phyloP scores from a whole-genome alignment of 1,284 basidiomycete genomes.

The Ceratobasidium sp. region DNA sequence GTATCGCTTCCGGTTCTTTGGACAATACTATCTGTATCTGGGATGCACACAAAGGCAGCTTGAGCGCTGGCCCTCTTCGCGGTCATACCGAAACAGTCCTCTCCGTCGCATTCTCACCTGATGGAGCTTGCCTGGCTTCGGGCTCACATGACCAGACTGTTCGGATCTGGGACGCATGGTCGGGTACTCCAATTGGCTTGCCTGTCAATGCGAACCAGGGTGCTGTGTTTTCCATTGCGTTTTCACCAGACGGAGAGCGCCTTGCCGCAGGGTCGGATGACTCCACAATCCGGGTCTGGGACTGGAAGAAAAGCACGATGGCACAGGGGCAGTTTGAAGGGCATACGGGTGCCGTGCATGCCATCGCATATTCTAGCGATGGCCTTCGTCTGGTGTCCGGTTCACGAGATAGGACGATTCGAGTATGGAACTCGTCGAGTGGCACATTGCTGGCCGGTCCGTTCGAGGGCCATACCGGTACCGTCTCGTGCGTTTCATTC shows the following conservation, averaged over 20 bases:
- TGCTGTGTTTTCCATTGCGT: background rate
- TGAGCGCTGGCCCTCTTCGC: background rate
- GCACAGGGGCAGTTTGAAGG: background rate
- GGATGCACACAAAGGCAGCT: slow-evolving; percentile 15
- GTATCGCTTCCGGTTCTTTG: slow-evolving; percentile 32
- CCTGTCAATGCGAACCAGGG: background rate
- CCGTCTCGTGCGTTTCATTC: no score
- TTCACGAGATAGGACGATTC: background rate
- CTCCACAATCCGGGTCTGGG: slow-evolving; percentile 34
- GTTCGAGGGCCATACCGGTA: no score
- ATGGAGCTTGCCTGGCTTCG: background rate
- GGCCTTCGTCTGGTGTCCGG: background rate
- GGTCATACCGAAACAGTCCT: slow-evolving; percentile 6
- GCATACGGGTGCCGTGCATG: background rate
- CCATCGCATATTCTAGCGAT: background rate
- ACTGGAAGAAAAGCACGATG: background rate
- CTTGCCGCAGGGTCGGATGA: background rate
- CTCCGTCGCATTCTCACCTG: slow-evolving; percentile 6
- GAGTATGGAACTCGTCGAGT: background rate
- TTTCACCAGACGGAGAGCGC: background rate
- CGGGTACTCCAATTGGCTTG: background rate
- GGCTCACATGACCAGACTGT: background rate
- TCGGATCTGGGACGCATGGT: background rate
- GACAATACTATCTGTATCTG: slow-evolving; percentile 37
- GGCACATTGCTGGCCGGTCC: background rate